Conservation (phyloP, 2,329 filamentous ascomycete genomes). For the Aspergillus pseudoviridinutans region DNA sequence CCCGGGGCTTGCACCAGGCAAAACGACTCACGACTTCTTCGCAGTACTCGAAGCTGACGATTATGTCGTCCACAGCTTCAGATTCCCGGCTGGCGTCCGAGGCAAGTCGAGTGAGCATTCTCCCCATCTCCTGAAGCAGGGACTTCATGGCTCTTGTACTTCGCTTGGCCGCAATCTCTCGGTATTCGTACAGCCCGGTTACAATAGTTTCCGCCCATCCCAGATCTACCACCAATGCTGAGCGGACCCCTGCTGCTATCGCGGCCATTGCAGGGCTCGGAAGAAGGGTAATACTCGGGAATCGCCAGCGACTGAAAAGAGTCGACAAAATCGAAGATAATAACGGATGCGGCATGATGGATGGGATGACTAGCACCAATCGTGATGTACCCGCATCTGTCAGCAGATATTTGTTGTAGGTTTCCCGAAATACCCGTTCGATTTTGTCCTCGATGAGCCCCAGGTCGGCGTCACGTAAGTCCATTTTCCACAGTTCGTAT, state of each 20-base stretch:
- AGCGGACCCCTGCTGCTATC: constrained; percentile 76
- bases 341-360: constrained; percentile 71
- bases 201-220: constrained; percentile 89
- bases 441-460: constrained; percentile 81
- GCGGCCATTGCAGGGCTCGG: constrained; percentile 70
- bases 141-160: constrained; percentile 71
- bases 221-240: constrained; percentile 82
- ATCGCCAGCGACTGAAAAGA: constrained; percentile 75
- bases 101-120: constrained; percentile 26
- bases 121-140: constrained; percentile 65
- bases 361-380: constrained; percentile 71
- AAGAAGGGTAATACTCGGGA: constrained; percentile 75
- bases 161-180: constrained; percentile 68
- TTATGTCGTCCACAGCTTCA: constrained; percentile 33
- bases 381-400: constrained; percentile 63
- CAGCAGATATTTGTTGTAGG: constrained; percentile 70
- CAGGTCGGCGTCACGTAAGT: constrained; percentile 69
- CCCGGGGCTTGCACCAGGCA: constrained; percentile 63
- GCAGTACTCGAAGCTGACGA: constrained; percentile 70
- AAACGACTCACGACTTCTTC: constrained; percentile 74
- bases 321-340: constrained; percentile 72
- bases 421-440: constrained; percentile 74
- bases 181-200: constrained; percentile 85
- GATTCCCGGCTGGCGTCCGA: constrained; percentile 23
- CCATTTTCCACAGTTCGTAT: constrained; percentile 72